Evolutionary conservation across 1,284 basidiomycete genomes (phyloP), one percentile per base, ranked within the genome.

Genomic region (Mycena sp.): DNA sequence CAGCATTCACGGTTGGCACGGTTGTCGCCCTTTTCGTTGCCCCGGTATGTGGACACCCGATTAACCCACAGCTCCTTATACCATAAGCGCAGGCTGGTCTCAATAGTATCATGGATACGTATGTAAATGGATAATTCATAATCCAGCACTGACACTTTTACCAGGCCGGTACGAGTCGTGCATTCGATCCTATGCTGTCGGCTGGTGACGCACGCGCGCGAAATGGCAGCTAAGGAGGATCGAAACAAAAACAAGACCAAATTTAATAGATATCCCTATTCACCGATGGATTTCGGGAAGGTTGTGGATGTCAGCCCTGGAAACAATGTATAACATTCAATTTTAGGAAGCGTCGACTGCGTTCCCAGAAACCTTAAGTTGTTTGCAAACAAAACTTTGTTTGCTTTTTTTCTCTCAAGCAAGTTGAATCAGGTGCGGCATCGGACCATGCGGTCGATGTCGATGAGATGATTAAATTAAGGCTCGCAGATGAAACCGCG

Each of bases 151-250:
- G 14, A 16, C 21, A 26, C 17, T 6, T 21, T 44, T 50, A 28
- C 7, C 29, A 66, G 61, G 14, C 65, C 61, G 4, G 28, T 63
- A 7, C 32, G 16, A 4, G 53, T 63, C 10, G 60, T 67, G 61
- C 65, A 67, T 32, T 35, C 58, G 30, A 35, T 67, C 23, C 49
- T 67, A 3, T 32, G 23, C 26, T 67, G 65, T 25, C 56, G 57
- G 19, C 41, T 67, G 26, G 46, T 67, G n/a, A 63, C 58, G 14
- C 65, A 67, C 38, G 56, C 56, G 26, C 65, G 65, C 0, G 32
- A 32, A 35, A 29, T 66, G 26, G 64, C 64, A 1, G 64, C 60
- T 19, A 43, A 62, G 25, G 60, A 62, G 35, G 61, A 58, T 35
- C 7, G 14, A 35, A 7, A 35, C 14, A 14, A 14, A 35, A 9